phyloP scores from a whole-genome alignment of 1,284 basidiomycete genomes.

The Cronartium quercuum region DNA sequence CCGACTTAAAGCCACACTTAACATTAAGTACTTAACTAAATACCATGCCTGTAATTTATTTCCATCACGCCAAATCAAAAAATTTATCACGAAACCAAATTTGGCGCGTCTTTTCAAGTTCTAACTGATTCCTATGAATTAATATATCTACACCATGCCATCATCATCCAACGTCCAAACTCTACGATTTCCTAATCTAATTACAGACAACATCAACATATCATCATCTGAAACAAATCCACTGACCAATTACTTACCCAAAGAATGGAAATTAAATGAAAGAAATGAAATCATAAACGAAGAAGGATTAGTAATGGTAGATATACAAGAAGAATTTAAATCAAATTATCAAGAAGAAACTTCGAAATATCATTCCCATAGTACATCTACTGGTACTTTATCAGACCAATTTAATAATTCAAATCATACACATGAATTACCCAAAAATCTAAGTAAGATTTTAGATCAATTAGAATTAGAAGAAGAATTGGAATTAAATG shows the following conservation, averaged over 20 bases:
- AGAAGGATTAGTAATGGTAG: constrained; percentile 24
- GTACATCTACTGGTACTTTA: background rate
- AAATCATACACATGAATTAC: constrained; percentile 4
- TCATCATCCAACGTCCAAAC: background rate
- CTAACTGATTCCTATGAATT: background rate
- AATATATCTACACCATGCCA: background rate
- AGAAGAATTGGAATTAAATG: constrained; percentile 7
- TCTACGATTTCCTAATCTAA: background rate
- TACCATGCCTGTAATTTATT: no score
- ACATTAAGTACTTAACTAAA: no score
- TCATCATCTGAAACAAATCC: background rate
- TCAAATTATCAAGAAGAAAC: background rate
- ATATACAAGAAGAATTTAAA: constrained; percentile 18
- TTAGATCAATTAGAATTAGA: constrained; percentile 32
- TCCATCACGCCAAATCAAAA: no score
- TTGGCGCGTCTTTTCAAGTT: background rate
- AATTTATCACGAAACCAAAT: background rate
- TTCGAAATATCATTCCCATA: background rate
- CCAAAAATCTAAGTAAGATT: background rate
- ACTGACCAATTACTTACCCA: background rate
- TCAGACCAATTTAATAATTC: background rate
- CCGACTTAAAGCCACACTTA: no score
- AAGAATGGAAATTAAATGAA: constrained; percentile 23
- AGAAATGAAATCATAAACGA: constrained; percentile 29
- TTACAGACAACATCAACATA: background rate